Base-by-base conservation (phyloP, 2,329 filamentous ascomycete genomes). In the Blumeriella jaapii region DNA sequence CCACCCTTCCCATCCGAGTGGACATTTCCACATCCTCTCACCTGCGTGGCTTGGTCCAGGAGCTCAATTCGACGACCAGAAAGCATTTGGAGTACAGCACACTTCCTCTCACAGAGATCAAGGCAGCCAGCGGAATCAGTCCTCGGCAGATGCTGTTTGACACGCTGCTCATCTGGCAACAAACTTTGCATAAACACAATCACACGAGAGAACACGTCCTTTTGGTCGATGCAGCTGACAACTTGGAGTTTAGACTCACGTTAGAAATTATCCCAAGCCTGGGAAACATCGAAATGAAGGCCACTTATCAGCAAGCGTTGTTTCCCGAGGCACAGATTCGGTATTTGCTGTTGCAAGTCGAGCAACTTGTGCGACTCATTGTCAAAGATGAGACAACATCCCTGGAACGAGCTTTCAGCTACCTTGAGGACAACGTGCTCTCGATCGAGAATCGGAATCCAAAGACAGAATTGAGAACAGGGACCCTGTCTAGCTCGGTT, bases 111-210 rank as follows among this genome's bases (percentile, higher is more conserved):
- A 61, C 71, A 1, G 74, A 85, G 2, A 82, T 94, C 45, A 78
- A 74, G 49, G 73, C 69, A 45, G 57, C 68, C 1, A 70, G 68
- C 3, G 69, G 67, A 0, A 41, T 79, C 1, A 59, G 65, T 17
- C 63, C 73, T 1, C 62, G 67, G 1, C 65, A 72, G 24, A 59
- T 60, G 1, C 58, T 93, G 0, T 94, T 89, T 47, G 82, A 93
- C 46, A 68, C 78, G 1, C 61, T 94, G 0, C 78, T 93, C 49
- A 77, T 87, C 0, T 95, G 87, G 65, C 87, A 95, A 49, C 79
- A 93, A 51, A 81, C 78, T 0, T 61, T 80, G 1, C 58, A 62
- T 17, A 42, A 45, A 2, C 45, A 52, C n/a, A 43, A 52, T 3
- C 51, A 60, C 48, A 47, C 49, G 43, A 40, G 44, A 1, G 47